Evolutionary conservation across 2,329 filamentous ascomycete species (phyloP), one percentile per base, ranked within the genome.

Genomic region (Camillea tinctor): DNA sequence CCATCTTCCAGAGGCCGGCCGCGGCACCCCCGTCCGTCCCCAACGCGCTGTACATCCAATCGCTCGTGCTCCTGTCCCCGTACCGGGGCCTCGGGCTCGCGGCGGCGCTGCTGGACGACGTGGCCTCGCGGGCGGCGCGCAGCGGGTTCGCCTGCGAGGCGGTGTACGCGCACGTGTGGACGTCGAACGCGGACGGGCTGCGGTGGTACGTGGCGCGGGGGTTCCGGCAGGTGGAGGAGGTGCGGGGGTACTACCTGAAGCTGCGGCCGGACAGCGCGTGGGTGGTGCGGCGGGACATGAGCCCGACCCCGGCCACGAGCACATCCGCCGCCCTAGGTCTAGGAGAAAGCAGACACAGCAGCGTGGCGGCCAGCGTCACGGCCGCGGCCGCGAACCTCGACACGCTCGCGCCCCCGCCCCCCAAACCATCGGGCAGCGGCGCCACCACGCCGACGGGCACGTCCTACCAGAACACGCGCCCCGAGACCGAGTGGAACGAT

Each of bases 101-200:
- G 13, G 77, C 79, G n/a, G 81, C 83, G 22, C 80, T 85, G 0
- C 74, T 90, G 17, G 80, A 85, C 52, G 78, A 82, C 63, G 77
- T 86, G 52, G 66, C 83, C 58, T 74, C 75, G 21, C 75, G 77
- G 11, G 78, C 78, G 1, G 68, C 70, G 8, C 71, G 66, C 49
- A 64, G 68, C 13, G 72, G 74, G 11, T 75, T 74, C 3, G 73
- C 64, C 17, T 72, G 78, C 63, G 69, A 79, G 55, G 77, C 77
- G 50, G 76, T 88, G 17, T 88, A 85, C 64, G 87, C 87, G 4
- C 87, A 90, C 71, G 87, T 89, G 17, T 90, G 87, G 87, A 87
- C 86, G 11, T 81, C 86, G 60, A 89, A 88, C 70, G 79, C 82
- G 2, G 86, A 88, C 20, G 87, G 81, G 0, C 73, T 89, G 62